These are phyloP conservation scores for Pleurotus platypus DNA, from an alignment of 768 basidiomycete genomes.

Conservation along the genomic window DNA sequence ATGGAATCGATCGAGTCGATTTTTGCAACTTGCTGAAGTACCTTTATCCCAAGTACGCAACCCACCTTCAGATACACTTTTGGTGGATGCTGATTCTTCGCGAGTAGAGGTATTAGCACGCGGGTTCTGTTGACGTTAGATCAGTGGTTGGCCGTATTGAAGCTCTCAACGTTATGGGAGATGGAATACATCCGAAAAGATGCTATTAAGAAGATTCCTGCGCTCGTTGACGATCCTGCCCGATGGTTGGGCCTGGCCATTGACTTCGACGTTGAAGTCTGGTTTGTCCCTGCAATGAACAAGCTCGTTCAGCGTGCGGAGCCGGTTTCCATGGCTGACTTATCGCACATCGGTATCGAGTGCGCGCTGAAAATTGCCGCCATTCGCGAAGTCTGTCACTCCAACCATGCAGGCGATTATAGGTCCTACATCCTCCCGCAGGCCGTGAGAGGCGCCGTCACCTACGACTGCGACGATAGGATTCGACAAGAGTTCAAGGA, in stretches of 20 bases:
- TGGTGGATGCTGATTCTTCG: too few species aligned
- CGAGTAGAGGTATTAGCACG: too few species aligned
- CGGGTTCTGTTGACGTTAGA: slow-evolving; percentile 14
- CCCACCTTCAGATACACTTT: neutral
- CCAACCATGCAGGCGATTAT: too few species aligned
- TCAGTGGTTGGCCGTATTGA: slow-evolving; percentile 30
- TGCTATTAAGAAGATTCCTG: slow-evolving; percentile 21
- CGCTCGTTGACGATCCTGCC: slow-evolving; percentile 13
- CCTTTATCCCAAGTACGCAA: slow-evolving; percentile 23
- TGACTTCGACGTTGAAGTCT: slow-evolving; percentile 25
- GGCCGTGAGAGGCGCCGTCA: too few species aligned
- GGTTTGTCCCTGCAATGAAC: slow-evolving; percentile 27
- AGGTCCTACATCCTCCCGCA: too few species aligned
- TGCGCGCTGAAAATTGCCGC: slow-evolving; percentile 18
- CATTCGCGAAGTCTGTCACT: neutral
- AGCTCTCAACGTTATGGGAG: slow-evolving; percentile 29
- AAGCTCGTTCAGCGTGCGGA: slow-evolving; percentile 19
- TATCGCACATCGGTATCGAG: slow-evolving; percentile 21
- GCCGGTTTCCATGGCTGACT: slow-evolving; percentile 22
- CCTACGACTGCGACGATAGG: too few species aligned
- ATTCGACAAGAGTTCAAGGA: too few species aligned
- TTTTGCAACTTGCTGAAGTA: slow-evolving; percentile 21
- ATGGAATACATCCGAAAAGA: slow-evolving; percentile 23
- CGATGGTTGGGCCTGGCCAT: slow-evolving; percentile 26
- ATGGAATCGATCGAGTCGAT: slow-evolving; percentile 18